Base-by-base conservation (phyloP, 441 rosid species). In the Populus hybrid region DNA sequence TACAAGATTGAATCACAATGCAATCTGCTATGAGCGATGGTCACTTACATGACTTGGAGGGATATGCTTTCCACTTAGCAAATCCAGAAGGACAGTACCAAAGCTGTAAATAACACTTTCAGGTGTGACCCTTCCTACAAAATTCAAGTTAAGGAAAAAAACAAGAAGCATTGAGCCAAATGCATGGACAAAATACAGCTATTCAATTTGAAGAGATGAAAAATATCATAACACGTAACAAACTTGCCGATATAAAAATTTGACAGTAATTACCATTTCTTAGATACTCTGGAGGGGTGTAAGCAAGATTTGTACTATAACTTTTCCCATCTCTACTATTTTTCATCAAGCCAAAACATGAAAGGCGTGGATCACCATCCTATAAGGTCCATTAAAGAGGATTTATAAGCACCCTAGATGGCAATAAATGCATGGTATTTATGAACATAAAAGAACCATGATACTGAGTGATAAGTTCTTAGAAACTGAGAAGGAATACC, bases 71-170 rank as follows among this genome's bases (percentile, higher is more conserved):
- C 98, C 97, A 71, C 97, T 91, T 66, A 91, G 91, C 80, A 95
- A 92, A 81, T 92, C 99, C 76, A 95, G 83, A 85, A 93, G 86
- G 83, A 95, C 88, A 59, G 90, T 93, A 50, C 98, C 99, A 59
- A 90, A 93, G 81, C 99, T 95, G 84, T 93, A 93, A 73, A 88
- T 90, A 66, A 95, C 97, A 84, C 97, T 93, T 86, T 95, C 99
- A 70, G 92, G 83, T 10, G 91, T 91, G 38, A 92, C 92, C 85
- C 95, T 88, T 75, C 98, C 98, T 95, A 79, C 80, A 84, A 77
- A 28, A 81, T 63, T 50, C 65, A 73, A 63, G 32, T 38, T 7
- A 35, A 16, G 3, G 67, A 20, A 42, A 40, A 40, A 24, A 72
- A n/a, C 7, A 30, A 21, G 35, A 38, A 68, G 65, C 14, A 69